Base-by-base conservation (phyloP, 2,329 filamentous ascomycete genomes). In the Mycosphaerelloides madeirae region DNA sequence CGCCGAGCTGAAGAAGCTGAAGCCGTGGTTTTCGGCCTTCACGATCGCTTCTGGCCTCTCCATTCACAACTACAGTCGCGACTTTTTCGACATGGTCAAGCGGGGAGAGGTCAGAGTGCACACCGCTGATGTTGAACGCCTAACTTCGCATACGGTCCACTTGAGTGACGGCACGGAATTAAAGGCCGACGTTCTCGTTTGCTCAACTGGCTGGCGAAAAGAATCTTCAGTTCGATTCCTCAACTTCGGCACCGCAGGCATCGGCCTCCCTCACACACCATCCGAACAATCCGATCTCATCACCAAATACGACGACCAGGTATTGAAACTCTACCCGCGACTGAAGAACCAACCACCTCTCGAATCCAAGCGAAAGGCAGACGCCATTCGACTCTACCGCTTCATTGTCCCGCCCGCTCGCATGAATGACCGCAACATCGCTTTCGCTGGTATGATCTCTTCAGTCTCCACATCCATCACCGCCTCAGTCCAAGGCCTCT, bases 81-180 rank as follows among this genome's bases (percentile, higher is more conserved):
- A 78, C 52, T 75, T 83, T 55, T 77, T 80, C 58, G 72, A 77
- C 3, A 63, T 80, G n/a, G 68, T 85, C n/a, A 69, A 68, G 35
- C 60, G 69, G 3, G 76, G 77, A 3, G 69, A 66, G 13, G 73
- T 84, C 28, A 6, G 79, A 36, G 81, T 84, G 22, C 67, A 80
- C 44, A 84, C 83, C 57, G 52, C 52, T 9, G 48, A 55, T 31
- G 48, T 55, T 12, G 47, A 49, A 13, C 50, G 48, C 3, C 31
- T 55, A 12, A 51, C 84, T 79, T 53, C 69, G 46, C 20, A 54
- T 68, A 69, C 69, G 11, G 67, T 84, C 0, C 72, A 82, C 38
- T 60, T 81, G 3, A 72, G 73, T 25, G 78, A 83, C 38, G 3
- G 68, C 77, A 70, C 84, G 3, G 58, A 54, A 0, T 47, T 83